These are phyloP conservation scores for Austroboletus festivus DNA, from an alignment of 768 basidiomycete species.

Conservation along the genomic window DNA sequence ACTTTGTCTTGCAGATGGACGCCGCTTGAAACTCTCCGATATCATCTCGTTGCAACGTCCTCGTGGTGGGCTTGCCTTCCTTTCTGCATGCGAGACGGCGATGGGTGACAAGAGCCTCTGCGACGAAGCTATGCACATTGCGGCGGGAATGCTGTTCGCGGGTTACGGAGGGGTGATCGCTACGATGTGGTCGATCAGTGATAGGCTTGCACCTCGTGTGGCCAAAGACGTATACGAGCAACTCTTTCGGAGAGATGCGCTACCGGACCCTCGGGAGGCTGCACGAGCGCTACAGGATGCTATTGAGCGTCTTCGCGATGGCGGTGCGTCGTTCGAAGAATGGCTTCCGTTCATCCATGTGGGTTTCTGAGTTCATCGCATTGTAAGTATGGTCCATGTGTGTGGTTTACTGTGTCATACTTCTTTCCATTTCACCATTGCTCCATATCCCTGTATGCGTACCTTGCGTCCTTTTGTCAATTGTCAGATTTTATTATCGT, in stretches of 20 bases:
- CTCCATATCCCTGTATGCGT: too few relatives aligned
- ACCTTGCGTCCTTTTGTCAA: too few relatives aligned
- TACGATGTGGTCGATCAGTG: slow-evolving; percentile 43
- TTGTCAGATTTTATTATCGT: too few relatives aligned
- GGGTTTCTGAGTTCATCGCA: not conserved
- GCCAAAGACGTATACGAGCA: not conserved
- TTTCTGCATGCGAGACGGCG: slow-evolving; percentile 46
- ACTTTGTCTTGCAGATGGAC: slow-evolving; percentile 1
- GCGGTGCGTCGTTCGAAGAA: not conserved
- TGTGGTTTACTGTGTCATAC: too few relatives aligned
- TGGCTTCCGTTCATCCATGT: not conserved
- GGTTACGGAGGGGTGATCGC: slow-evolving; percentile 34
- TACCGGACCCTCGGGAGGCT: not conserved
- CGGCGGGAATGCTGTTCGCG: slow-evolving; percentile 36
- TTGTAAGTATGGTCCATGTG: too few relatives aligned
- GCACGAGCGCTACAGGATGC: not conserved
- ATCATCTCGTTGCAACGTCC: not conserved
- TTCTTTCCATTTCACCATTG: too few relatives aligned
- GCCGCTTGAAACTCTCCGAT: not conserved
- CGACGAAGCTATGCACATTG: slow-evolving; percentile 40
- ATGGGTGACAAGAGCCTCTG: slow-evolving; percentile 31
- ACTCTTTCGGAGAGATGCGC: not conserved
- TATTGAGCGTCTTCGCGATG: not conserved
- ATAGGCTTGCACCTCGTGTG: not conserved
- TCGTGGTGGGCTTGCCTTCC: slow-evolving; percentile 36